A percentile compares a stretch with the other conserved stretches of the same genome.
These are phyloP conservation scores for Crithidia bombi DNA, from an alignment of 208 protist species.

Conservation along the genomic window DNA sequence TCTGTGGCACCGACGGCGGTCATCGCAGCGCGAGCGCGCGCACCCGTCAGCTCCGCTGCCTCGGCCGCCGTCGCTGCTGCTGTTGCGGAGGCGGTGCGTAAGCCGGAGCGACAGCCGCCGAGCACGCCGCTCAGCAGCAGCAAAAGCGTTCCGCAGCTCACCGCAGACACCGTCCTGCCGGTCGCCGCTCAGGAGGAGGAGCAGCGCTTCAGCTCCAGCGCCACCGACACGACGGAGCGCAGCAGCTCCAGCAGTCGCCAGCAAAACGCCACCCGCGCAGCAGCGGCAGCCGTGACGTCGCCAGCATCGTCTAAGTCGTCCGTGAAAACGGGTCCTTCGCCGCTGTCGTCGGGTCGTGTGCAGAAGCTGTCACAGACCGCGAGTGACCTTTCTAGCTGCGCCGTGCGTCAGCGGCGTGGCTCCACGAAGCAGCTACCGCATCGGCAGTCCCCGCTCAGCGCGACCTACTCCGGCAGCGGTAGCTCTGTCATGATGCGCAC, in stretches of 20 bases:
- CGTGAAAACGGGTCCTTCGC: constrained; percentile 1
- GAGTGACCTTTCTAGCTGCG: constrained; percentile 4
- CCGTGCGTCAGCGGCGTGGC: background rate
- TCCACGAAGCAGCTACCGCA: constrained; percentile 12
- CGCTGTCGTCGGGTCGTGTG: constrained; percentile 4
- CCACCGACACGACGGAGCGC: constrained; percentile 23
- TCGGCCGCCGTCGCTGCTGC: background rate
- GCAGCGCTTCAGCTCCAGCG: constrained; percentile 25
- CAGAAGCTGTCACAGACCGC: constrained; percentile 6
- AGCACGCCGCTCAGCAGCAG: background rate
- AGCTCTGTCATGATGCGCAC: background rate
- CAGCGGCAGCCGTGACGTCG: background rate
- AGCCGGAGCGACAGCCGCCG: constrained; percentile 2
- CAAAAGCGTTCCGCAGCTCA: constrained; percentile 14
- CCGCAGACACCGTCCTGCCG: constrained; percentile 26
- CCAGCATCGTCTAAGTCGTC: constrained; percentile 18
- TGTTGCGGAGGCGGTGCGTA: background rate
- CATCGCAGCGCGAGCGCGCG: constrained; percentile 4
- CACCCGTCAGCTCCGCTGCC: background rate
- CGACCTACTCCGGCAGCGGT: constrained; percentile 14
- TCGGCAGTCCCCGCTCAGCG: constrained; percentile 12
- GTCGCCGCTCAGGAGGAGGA: constrained; percentile 29
- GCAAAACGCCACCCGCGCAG: background rate
- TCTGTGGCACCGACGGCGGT: background rate
- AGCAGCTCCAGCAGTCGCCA: constrained; percentile 31